phyloP scores from a whole-genome alignment of 441 rosid genomes.

The Jatropha podagrica region DNA sequence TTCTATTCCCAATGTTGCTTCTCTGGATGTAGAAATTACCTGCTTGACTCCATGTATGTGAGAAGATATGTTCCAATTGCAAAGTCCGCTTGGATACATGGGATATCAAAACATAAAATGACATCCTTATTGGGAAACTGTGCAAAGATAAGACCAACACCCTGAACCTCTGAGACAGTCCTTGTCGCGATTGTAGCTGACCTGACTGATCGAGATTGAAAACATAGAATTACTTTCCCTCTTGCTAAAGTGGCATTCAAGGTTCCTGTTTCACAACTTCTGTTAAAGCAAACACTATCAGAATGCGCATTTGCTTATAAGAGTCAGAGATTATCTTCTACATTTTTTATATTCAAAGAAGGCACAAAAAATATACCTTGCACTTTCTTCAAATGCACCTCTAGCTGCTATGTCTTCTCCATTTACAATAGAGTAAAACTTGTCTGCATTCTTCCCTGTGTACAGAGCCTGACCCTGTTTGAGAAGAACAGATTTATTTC shows the following conservation, averaged over 20 bases:
- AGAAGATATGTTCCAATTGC: slow-evolving; percentile 44
- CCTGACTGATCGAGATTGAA: slow-evolving; percentile 52
- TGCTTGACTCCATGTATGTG: slow-evolving; percentile 37
- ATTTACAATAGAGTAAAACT: slow-evolving; percentile 43
- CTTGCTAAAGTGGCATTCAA: slow-evolving; percentile 44
- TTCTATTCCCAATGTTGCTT: not conserved
- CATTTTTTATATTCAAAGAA: not conserved
- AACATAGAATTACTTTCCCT: slow-evolving; percentile 51
- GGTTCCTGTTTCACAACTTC: slow-evolving; percentile 43
- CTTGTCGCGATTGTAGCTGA: slow-evolving; percentile 31
- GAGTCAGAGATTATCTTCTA: not conserved
- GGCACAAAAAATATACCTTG: slow-evolving; percentile 31
- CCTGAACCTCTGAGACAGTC: slow-evolving; percentile 34
- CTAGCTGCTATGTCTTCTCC: slow-evolving; percentile 45
- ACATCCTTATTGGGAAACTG: slow-evolving; percentile 45
- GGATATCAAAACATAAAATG: slow-evolving; percentile 29
- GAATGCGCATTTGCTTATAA: slow-evolving; percentile 5
- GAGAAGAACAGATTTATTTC: slow-evolving; percentile 20
- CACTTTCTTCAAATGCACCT: slow-evolving; percentile 36
- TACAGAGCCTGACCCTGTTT: slow-evolving; percentile 55
- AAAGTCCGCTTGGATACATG: slow-evolving; percentile 44
- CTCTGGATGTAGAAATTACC: slow-evolving; percentile 23
- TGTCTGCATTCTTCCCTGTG: slow-evolving; percentile 30
- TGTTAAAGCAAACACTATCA: slow-evolving; percentile 20
- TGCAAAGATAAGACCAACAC: slow-evolving; percentile 49